Percentiles rank a stretch among this genome's conserved stretches.
These are phyloP conservation scores for Talaromyces marneffei DNA, from an alignment of 2,329 filamentous ascomycete species.

Conservation along the genomic window DNA sequence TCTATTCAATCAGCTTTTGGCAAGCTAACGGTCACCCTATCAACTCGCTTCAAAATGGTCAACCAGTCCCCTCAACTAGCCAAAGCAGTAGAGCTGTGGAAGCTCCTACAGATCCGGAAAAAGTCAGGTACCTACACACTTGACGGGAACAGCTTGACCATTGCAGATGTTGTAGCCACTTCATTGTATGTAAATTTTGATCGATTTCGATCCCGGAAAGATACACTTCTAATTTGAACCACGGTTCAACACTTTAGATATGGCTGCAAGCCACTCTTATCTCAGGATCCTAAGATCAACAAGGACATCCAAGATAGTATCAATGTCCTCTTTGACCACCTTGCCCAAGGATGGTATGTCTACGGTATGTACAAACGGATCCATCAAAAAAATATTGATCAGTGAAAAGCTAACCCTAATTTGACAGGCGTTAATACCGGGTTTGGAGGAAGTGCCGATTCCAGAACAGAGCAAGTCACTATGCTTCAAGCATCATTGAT, in stretches of 20 bases:
- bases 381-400: background rate
- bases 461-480: conserved; percentile 46
- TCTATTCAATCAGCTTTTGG: background rate
- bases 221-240: background rate
- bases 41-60: background rate
- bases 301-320: conserved; percentile 5
- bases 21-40: background rate
- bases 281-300: background rate
- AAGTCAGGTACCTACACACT: background rate
- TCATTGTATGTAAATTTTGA: background rate
- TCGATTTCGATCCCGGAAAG: background rate
- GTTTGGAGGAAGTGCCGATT: conserved; percentile 60
- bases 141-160: background rate
- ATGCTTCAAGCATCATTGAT: conserved; percentile 52
- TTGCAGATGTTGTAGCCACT: background rate
- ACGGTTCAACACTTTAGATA: background rate
- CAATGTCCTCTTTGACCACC: conserved; percentile 3
- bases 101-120: background rate
- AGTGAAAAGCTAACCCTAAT: background rate
- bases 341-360: conserved; percentile 5
- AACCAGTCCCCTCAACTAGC: background rate
- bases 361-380: background rate
- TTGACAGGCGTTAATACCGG: conserved; percentile 55
- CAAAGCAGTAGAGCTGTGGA: background rate
- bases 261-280: background rate